Conservation (phyloP, 2,329 filamentous ascomycete genomes). For the Aspergillus aculeatinus region DNA sequence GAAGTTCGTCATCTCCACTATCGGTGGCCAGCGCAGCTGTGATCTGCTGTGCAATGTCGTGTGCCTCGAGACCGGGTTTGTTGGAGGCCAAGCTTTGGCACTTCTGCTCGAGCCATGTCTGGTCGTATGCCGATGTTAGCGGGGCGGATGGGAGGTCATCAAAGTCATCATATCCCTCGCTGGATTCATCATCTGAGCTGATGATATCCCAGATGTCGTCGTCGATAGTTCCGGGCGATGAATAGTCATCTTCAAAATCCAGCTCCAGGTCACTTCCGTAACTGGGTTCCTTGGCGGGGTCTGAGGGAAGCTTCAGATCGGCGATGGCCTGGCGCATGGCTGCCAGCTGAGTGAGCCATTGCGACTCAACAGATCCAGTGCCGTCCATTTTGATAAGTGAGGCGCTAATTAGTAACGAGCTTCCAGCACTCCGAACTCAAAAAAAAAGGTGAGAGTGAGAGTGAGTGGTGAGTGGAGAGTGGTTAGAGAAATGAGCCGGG, state of each 20-base stretch:
- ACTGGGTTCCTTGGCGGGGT: constrained; percentile 41
- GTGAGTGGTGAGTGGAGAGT: background rate
- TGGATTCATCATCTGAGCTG: constrained; percentile 68
- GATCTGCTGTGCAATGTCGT: constrained; percentile 76
- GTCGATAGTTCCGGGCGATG: constrained; percentile 62
- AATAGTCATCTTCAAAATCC: constrained; percentile 63
- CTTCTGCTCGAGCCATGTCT: constrained; percentile 69
- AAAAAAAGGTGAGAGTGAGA: background rate
- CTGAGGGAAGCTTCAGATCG: constrained; percentile 61
- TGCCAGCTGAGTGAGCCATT: constrained; percentile 83
- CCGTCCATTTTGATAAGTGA: constrained; percentile 17
- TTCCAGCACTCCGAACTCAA: background rate
- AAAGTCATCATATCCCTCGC: constrained; percentile 61
- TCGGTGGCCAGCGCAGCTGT: constrained; percentile 69
- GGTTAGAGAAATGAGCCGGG: background rate
- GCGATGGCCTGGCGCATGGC: constrained; percentile 85
- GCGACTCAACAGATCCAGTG: constrained; percentile 43
- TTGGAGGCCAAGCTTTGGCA: constrained; percentile 65
- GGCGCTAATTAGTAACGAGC: too few species aligned
- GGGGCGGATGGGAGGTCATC: constrained; percentile 39
- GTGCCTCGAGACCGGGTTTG: constrained; percentile 65
- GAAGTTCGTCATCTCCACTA: constrained; percentile 78
- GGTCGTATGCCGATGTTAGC: constrained; percentile 49
- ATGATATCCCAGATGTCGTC: constrained; percentile 88
- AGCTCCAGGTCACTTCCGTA: constrained; percentile 57